These are phyloP conservation scores for Penicillium sp. DNA, from an alignment of 2,329 filamentous ascomycete genomes.

Conservation along the genomic window DNA sequence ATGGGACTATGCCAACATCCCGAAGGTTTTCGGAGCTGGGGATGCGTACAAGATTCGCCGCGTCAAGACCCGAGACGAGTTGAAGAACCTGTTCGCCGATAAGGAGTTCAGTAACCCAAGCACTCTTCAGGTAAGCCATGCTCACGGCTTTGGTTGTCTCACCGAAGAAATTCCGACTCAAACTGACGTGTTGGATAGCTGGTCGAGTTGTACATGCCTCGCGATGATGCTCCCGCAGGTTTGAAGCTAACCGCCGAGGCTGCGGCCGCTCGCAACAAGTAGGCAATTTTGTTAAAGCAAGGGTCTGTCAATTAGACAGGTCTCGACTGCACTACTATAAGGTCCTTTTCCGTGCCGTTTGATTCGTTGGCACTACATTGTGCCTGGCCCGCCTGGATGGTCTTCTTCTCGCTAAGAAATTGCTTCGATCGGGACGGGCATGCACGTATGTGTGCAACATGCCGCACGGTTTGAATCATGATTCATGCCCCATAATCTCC, in stretches of 20 bases:
- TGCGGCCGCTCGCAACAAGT: slow-evolving; percentile 65
- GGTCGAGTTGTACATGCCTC: slow-evolving; percentile 80
- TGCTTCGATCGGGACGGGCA: neutral
- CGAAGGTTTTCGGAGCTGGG: slow-evolving; percentile 66
- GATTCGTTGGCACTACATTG: neutral
- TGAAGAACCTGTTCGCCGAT: slow-evolving; percentile 66
- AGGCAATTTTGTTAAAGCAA: slow-evolving; percentile 5
- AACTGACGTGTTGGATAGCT: slow-evolving; percentile 57
- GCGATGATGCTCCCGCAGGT: slow-evolving; percentile 72
- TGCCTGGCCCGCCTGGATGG: neutral
- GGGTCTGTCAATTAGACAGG: neutral
- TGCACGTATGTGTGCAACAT: neutral
- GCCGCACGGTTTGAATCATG: neutral
- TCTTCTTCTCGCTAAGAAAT: neutral
- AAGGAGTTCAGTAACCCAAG: slow-evolving; percentile 60
- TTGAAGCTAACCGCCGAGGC: slow-evolving; percentile 71
- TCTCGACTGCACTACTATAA: neutral
- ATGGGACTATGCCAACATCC: slow-evolving; percentile 73
- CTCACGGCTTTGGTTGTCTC: neutral
- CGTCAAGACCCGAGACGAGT: slow-evolving; percentile 68
- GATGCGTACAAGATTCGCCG: slow-evolving; percentile 63
- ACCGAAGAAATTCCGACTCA: neutral
- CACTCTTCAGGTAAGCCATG: slow-evolving; percentile 42
- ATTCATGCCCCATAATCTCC: neutral
- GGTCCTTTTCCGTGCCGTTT: neutral